phyloP scores from a whole-genome alignment of 176 grass and related monocot genomes.

The Rhipidocladum racemiflorum region DNA sequence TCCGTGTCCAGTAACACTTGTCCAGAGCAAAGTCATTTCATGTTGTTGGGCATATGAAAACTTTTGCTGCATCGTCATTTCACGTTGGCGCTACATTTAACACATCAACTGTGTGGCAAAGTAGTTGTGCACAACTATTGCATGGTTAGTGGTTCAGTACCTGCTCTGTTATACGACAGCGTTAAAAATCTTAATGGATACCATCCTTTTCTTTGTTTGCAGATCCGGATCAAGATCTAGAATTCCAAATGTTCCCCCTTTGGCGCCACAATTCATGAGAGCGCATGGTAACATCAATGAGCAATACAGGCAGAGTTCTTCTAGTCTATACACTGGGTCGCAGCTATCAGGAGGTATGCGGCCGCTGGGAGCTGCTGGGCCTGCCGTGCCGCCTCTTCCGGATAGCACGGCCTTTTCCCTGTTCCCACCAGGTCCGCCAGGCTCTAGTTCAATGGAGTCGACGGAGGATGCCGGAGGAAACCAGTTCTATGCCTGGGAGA shows the following conservation, averaged over 20 bases:
- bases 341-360: constrained; percentile 28
- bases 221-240: constrained; percentile 54
- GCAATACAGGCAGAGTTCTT: constrained; percentile 45
- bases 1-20: no score
- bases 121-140: no score
- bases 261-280: constrained; percentile 51
- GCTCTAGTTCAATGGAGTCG: constrained; percentile 33
- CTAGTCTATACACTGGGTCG: constrained; percentile 29
- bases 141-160: background rate
- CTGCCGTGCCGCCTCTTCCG: background rate
- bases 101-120: background rate
- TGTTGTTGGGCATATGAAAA: no score
- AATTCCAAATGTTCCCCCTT: constrained; percentile 46
- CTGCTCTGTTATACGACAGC: background rate
- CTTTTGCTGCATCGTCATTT: background rate
- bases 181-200: background rate
- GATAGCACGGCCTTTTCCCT: constrained; percentile 37
- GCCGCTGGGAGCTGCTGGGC: constrained; percentile 26
- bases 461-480: constrained; percentile 41
- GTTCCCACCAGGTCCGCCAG: constrained; percentile 36
- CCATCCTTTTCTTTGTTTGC: constrained; percentile 8
- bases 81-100: background rate
- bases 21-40: no score
- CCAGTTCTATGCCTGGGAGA: constrained; percentile 53
- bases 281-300: constrained; percentile 39